Conservation (phyloP, 139 green algal species). For the Diplosphaera chodatii region DNA sequence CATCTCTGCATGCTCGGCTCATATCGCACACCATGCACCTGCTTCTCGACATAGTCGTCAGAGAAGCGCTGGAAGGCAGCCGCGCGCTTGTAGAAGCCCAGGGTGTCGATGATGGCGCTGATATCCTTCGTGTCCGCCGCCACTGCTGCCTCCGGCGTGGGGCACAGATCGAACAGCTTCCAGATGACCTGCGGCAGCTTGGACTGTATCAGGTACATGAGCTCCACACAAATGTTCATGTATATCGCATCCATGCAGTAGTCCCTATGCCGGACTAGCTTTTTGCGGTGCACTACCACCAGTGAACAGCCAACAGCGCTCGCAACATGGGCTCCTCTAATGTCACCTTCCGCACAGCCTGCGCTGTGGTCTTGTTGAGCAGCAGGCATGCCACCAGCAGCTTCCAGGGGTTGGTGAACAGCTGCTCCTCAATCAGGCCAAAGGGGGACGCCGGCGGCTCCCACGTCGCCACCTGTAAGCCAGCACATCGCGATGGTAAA, state of each 20-base stretch:
- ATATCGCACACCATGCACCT: conserved; percentile 34
- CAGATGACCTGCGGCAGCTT: conserved; percentile 44
- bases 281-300: no score
- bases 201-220: no score
- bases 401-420: conserved; percentile 87
- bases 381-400: conserved; percentile 87
- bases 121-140: conserved; percentile 31
- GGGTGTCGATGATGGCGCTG: conserved; percentile 57
- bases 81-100: conserved; percentile 78
- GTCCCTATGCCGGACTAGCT: no score
- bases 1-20: no score
- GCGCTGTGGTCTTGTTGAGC: conserved; percentile 81
- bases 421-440: conserved; percentile 74
- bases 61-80: conserved; percentile 66
- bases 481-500: no score
- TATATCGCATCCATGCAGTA: no score
- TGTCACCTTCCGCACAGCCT: conserved; percentile 36
- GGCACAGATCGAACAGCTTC: conserved; percentile 65
- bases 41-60: conserved; percentile 67
- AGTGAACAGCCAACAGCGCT: no score
- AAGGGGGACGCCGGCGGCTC: conserved; percentile 60
- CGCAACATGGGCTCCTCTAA: no score
- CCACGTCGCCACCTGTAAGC: conserved; percentile 44
- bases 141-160: conserved; percentile 52
- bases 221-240: no score